Conservation (phyloP, 768 basidiomycete species). For the Tephrocybe sp. region DNA sequence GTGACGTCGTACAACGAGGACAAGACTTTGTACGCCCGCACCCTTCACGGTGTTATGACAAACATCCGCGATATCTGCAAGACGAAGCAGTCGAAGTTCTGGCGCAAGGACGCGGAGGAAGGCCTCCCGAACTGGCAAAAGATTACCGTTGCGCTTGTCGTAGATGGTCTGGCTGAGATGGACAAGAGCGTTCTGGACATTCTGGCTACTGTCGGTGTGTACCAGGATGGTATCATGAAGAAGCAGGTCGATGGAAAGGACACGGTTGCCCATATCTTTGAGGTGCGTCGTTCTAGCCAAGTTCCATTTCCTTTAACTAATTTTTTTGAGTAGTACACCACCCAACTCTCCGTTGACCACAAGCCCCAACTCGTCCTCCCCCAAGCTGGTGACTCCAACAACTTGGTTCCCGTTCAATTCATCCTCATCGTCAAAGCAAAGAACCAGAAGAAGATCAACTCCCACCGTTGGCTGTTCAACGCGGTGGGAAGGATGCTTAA, state of each 20-base stretch:
- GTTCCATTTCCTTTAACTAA: slow-evolving; percentile 3
- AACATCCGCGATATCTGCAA: slow-evolving; percentile 98
- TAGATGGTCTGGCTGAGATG: slow-evolving; percentile 92
- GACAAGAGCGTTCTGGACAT: slow-evolving; percentile 92
- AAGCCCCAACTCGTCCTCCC: slow-evolving; percentile 91
- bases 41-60: slow-evolving; percentile 93
- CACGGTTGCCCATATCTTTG: slow-evolving; percentile 92
- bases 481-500: slow-evolving; percentile 78
- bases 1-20: slow-evolving; percentile 94
- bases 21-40: slow-evolving; percentile 84
- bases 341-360: slow-evolving; percentile 89
- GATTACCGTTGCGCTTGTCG: slow-evolving; percentile 85
- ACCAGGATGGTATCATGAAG: slow-evolving; percentile 95
- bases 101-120: slow-evolving; percentile 79
- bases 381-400: slow-evolving; percentile 84
- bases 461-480: slow-evolving; percentile 95
- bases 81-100: slow-evolving; percentile 91
- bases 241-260: slow-evolving; percentile 87
- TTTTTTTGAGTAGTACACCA: slow-evolving; percentile 72
- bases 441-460: slow-evolving; percentile 96
- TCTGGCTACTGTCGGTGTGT: slow-evolving; percentile 85
- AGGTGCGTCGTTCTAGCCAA: slow-evolving; percentile 45
- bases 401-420: slow-evolving; percentile 89
- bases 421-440: slow-evolving; percentile 92
- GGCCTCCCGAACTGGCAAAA: slow-evolving; percentile 88